Evolutionary conservation across 164 flowering plant genomes (phyloP), one percentile per base, ranked within the genome.

Genomic region (Euptelea pleiosperma): DNA sequence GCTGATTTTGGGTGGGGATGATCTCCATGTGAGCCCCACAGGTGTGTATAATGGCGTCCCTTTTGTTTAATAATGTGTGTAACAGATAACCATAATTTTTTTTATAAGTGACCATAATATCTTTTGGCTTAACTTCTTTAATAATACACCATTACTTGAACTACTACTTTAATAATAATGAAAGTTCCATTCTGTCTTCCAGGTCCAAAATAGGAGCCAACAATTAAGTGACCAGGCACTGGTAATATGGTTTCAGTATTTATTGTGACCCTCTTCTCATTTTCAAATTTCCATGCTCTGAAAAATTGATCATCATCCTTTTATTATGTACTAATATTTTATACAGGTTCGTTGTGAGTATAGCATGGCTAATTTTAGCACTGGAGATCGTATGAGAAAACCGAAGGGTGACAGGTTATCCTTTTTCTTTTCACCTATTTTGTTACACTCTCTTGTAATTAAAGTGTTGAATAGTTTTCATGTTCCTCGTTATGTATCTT

Each of bases 301-400:
- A 36, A 35, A 11, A 7, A 40, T 12, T 39, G 7, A 3, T 7
- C 47, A 28, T 25, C 18, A 18, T 19, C 3, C 1, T 46, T 28
- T 6, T 26, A n/a, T 16, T 3, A 9, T 22, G 8, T 49, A 6
- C 4, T 12, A n/a, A n/a, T 42, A 26, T 53, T 55, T n/a, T 16
- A 48, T 62, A 25, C 64, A 93, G 98, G 92, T 93, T 48, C 87
- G 92, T 4, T 93, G 98, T 60, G 98, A 93, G 70, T 93, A 93
- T 64, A 86, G 82, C 73, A 90, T 93, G 98, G 97, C 98, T 61
- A 90, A 87, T 75, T 93, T 93, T 62, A 90, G 98, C 65, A 90
- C 94, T 42, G 98, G 98, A 54, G 96, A 93, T 74, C 90, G 96
- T 25, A 72, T 60, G 80, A 80, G 97, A 65, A 93, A 73, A 70